Evolutionary conservation across 805 yeast genomes (phyloP).

Genomic region (Zygotorulaspora florentina): DNA sequence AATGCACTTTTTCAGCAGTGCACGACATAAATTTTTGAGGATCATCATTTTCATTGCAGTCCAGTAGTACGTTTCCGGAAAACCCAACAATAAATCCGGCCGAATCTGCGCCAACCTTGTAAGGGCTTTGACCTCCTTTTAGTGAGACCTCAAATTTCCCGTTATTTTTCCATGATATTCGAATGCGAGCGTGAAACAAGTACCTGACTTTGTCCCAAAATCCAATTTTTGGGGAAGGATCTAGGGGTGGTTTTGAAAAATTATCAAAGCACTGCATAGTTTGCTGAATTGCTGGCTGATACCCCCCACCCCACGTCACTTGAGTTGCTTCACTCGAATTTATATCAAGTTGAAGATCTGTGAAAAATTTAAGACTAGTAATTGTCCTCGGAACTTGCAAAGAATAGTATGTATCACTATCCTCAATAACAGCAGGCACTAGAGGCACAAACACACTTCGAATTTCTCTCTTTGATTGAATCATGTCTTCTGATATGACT

Average conservation of each 20-base stretch:
- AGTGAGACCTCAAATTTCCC: conserved; percentile 54
- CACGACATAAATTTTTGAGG: conserved; percentile 65
- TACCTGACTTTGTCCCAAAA: conserved; percentile 88
- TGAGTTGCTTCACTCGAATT: conserved; percentile 56
- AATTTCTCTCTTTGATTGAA: conserved; percentile 46
- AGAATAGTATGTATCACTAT: conserved; percentile 45
- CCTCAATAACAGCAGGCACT: conserved; percentile 43
- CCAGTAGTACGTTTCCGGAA: conserved; percentile 54
- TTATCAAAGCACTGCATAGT: conserved; percentile 72
- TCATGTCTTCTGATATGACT: conserved; percentile 63
- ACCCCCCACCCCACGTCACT: conserved; percentile 80
- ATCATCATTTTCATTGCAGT: conserved; percentile 62
- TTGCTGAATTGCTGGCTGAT: conserved; percentile 80
- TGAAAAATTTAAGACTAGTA: conserved; percentile 66
- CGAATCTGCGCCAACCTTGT: conserved; percentile 56
- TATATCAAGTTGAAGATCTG: conserved; percentile 54
- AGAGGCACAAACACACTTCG: conserved; percentile 62
- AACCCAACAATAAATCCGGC: conserved; percentile 80
- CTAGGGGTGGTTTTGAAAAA: conserved; percentile 85
- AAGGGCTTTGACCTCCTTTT: conserved; percentile 80
- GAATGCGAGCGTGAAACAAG: conserved; percentile 67
- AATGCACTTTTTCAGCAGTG: conserved; percentile 55
- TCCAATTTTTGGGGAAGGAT: conserved; percentile 79
- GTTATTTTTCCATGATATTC: conserved; percentile 47
- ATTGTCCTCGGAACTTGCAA: conserved; percentile 70